A percentile compares a stretch with the other conserved stretches of the same genome.
Conservation (phyloP, 1,139 yeast species). For the Nakaseomyces delphensis region DNA sequence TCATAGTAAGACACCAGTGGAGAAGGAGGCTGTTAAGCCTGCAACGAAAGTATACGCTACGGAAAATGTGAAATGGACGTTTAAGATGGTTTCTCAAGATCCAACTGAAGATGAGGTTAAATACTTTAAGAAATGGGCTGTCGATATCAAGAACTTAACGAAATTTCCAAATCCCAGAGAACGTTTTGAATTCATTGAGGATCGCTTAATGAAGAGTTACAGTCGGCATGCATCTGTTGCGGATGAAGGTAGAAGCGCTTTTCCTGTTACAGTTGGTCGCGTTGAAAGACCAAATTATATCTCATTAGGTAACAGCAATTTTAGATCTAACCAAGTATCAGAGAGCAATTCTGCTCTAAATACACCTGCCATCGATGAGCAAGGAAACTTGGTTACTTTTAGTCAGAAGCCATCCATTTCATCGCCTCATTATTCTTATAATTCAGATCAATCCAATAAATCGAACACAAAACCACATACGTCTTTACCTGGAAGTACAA, state of each 20-base stretch:
- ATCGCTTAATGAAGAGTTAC: conserved; percentile 19
- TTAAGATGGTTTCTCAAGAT: conserved; percentile 19
- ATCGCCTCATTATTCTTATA: conserved; percentile 9
- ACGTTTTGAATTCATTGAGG: conserved; percentile 31
- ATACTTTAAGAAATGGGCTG: conserved; percentile 39
- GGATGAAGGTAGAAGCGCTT: background rate
- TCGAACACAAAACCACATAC: background rate
- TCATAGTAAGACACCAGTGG: conserved; percentile 7
- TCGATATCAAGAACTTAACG: conserved; percentile 38
- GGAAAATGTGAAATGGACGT: conserved; percentile 28
- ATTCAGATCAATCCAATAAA: conserved; percentile 7
- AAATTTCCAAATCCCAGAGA: conserved; percentile 31
- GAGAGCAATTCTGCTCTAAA: conserved; percentile 19
- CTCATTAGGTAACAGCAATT: conserved; percentile 13
- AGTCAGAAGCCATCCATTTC: conserved; percentile 5
- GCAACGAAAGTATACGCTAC: conserved; percentile 8
- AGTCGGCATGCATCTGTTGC: conserved; percentile 4
- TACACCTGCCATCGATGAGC: conserved; percentile 33
- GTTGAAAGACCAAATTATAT: conserved; percentile 24
- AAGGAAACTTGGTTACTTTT: conserved; percentile 27
- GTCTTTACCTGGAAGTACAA: conserved; percentile 1
- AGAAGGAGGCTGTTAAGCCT: conserved; percentile 10
- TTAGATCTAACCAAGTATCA: background rate
- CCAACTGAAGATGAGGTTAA: conserved; percentile 31
- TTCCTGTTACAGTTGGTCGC: conserved; percentile 8